Evolutionary conservation across 768 basidiomycete species (phyloP).

Genomic region (Tulasnella sp.): DNA sequence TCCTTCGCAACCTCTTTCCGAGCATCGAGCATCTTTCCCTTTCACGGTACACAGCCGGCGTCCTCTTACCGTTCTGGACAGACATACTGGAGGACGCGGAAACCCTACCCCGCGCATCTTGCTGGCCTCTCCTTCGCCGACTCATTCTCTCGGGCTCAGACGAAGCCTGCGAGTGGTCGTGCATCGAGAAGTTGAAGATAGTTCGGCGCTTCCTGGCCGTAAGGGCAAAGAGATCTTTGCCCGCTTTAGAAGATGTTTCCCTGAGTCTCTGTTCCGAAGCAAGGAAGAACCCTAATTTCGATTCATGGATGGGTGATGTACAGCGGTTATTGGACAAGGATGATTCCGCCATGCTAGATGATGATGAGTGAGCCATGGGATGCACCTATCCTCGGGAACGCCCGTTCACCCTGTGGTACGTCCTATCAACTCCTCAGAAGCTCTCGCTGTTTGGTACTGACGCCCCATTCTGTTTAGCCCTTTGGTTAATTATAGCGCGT

Average conservation of each 20-base stretch:
- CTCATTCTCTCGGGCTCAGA: not conserved
- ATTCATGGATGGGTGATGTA: not conserved
- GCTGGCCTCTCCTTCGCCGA: not conserved
- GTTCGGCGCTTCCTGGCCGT: not conserved
- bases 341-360: not conserved
- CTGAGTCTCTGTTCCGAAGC: not conserved
- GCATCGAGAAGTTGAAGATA: not conserved
- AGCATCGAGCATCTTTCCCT: not conserved
- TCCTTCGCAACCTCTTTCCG: too few species aligned
- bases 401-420: not conserved
- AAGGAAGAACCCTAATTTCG: not conserved
- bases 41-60: not conserved
- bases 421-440: too few species aligned
- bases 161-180: not conserved
- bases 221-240: not conserved
- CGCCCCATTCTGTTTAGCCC: too few species aligned
- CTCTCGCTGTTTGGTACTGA: too few species aligned
- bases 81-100: not conserved
- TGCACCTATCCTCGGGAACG: not conserved
- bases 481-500: too few species aligned
- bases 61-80: not conserved
- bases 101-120: not conserved
- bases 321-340: not conserved
- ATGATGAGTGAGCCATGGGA: not conserved
- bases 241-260: not conserved